Base-by-base conservation (phyloP, 345 rosid genomes). In the Dovyalis caffra region DNA sequence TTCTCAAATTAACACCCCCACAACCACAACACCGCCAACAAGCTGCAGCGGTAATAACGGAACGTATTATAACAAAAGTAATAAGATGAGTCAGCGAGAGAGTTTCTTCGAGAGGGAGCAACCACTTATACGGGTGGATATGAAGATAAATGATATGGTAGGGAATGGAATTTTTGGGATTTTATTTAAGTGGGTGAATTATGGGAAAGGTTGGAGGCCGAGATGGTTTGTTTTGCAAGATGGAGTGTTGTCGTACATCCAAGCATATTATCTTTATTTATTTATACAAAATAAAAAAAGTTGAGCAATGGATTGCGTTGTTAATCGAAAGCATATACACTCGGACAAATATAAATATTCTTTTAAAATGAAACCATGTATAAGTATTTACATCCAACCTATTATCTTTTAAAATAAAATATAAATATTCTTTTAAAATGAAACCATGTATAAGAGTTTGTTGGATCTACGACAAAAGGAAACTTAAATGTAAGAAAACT, bases 191-290 rank as follows among this genome's bases (percentile, higher is more conserved):
- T 95, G 99, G 99, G 99, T 93, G 83, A 95, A 93, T 83, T 95
- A 95, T 79, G 97, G 99, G 45, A 90, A 81, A 81, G 99, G 99
- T 8, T 95, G 99, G 99, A 76, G 98, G 78, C 91, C 97, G 15
- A 80, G 99, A 79, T 95, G 99, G 99, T 93, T 95, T 74, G 92
- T 89, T 14, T 82, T 95, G 81, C 95, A 93, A 53, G 99, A 95
- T 68, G 99, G 99, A n/a, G 99, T 96, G 32, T 71, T 96, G 78
- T 93, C 99, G 7, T 96, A 91, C n/a, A n/a, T n/a, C n/a, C n/a
- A n/a, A n/a, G n/a, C n/a, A n/a, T n/a, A n/a, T n/a, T n/a, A n/a
- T n/a, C n/a, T n/a, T n/a, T n/a, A n/a, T n/a, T n/a, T n/a, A n/a
- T n/a, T n/a, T n/a, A n/a, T n/a, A n/a, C n/a, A n/a, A n/a, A n/a